Conservation (phyloP, 768 basidiomycete genomes). For the Arthromyces matolae region DNA sequence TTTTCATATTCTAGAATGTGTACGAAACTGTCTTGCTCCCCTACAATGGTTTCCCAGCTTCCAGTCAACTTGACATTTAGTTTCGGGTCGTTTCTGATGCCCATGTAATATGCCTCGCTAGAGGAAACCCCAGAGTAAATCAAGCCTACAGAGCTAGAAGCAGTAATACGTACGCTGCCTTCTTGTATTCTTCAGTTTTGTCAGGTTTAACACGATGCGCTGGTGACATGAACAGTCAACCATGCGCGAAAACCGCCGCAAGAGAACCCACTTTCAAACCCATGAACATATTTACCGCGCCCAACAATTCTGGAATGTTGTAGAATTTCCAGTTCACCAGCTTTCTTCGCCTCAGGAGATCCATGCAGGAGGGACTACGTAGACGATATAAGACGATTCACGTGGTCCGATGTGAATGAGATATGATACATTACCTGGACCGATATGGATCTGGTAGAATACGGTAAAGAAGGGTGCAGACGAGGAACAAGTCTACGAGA, state of each 20-base stretch:
- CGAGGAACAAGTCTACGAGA: constrained; percentile 27
- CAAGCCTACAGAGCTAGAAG: background rate
- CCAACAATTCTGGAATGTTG: constrained; percentile 90
- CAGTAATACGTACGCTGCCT: constrained; percentile 65
- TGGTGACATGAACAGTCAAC: constrained; percentile 27
- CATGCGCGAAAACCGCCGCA: background rate
- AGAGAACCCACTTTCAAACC: constrained; percentile 68
- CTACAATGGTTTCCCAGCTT: constrained; percentile 89
- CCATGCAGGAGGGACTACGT: constrained; percentile 85
- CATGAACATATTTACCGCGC: constrained; percentile 91
- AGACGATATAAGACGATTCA: constrained; percentile 22
- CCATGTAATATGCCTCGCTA: constrained; percentile 83
- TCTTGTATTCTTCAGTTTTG: constrained; percentile 78
- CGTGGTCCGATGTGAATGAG: constrained; percentile 10
- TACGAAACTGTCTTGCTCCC: constrained; percentile 82
- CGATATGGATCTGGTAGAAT: constrained; percentile 48
- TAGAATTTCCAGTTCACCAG: constrained; percentile 68
- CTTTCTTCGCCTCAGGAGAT: constrained; percentile 84
- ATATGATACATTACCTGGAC: constrained; percentile 49
- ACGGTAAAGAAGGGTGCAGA: constrained; percentile 22
- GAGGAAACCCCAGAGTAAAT: background rate
- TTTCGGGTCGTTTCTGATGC: constrained; percentile 67
- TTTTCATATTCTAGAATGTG: constrained; percentile 93
- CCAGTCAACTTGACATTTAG: constrained; percentile 87
- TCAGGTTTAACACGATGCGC: constrained; percentile 86